Evolutionary conservation across 2,329 filamentous ascomycete genomes (phyloP).

Genomic region (Hypoxylon sp.): DNA sequence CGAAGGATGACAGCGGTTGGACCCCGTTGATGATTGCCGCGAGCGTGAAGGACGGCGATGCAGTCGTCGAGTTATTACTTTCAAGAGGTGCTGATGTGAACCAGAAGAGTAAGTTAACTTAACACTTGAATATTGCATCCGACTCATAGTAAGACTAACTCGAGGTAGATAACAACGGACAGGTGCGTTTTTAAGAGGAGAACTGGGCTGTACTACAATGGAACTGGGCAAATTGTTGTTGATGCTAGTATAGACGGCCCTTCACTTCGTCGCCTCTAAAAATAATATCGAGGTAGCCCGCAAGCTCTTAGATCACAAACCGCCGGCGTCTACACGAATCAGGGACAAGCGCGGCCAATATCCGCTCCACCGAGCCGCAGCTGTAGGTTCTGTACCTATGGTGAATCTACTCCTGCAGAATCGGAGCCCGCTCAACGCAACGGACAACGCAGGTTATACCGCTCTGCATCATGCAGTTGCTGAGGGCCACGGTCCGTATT

Average conservation of each 20-base stretch:
- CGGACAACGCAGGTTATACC: conserved; percentile 86
- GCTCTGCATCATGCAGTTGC: conserved; percentile 90
- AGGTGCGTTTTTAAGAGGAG: conserved; percentile 60
- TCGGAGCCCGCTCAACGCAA: conserved; percentile 84
- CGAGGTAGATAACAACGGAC: conserved; percentile 72
- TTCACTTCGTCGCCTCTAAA: conserved; percentile 95
- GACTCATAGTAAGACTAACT: conserved; percentile 14
- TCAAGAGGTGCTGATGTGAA: conserved; percentile 80
- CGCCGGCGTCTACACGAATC: conserved; percentile 80
- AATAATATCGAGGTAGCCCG: conserved; percentile 86
- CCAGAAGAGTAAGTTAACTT: conserved; percentile 70
- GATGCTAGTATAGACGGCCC: conserved; percentile 73
- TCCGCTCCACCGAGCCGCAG: conserved; percentile 90
- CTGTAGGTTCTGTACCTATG: conserved; percentile 90
- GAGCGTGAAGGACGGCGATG: conserved; percentile 80
- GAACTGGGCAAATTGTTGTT: conserved; percentile 15
- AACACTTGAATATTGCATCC: neutral
- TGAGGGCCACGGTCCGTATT: conserved; percentile 75
- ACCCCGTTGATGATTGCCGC: conserved; percentile 87
- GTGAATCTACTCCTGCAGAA: conserved; percentile 83
- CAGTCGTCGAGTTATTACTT: conserved; percentile 77
- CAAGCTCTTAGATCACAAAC: conserved; percentile 79
- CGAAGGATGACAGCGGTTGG: conserved; percentile 81
- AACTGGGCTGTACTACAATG: neutral
- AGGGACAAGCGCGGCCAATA: conserved; percentile 92